Evolutionary conservation across 1,139 yeast species (phyloP).

Genomic region (Trichomonascaceae sp.): DNA sequence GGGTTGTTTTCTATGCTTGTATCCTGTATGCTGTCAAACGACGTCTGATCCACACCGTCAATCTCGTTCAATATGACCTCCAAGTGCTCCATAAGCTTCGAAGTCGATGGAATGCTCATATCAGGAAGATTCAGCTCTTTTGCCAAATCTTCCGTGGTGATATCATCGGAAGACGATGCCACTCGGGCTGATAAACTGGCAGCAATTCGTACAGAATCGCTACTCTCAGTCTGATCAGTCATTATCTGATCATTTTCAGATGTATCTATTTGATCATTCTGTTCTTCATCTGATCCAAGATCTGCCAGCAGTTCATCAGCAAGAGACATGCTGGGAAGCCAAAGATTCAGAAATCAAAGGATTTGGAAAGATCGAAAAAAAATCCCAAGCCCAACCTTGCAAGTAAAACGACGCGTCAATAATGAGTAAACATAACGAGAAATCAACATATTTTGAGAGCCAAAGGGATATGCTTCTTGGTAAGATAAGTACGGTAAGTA

Average conservation of each 20-base stretch:
- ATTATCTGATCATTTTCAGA: slow-evolving; percentile 9
- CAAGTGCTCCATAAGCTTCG: slow-evolving; percentile 24
- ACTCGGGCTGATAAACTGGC: slow-evolving; percentile 7
- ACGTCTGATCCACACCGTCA: slow-evolving; percentile 16
- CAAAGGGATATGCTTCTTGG: slow-evolving; percentile 40
- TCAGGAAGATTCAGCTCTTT: slow-evolving; percentile 16
- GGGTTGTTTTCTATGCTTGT: slow-evolving; percentile 34
- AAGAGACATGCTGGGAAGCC: slow-evolving; percentile 24
- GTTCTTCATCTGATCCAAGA: slow-evolving; percentile 28
- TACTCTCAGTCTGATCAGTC: slow-evolving; percentile 10
- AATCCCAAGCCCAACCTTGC: not conserved
- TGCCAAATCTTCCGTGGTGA: slow-evolving; percentile 20
- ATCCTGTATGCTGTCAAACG: slow-evolving; percentile 27
- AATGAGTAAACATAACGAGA: slow-evolving; percentile 8
- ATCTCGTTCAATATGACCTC: slow-evolving; percentile 27
- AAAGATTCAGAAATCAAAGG: not conserved
- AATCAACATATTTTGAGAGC: slow-evolving; percentile 36
- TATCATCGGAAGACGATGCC: slow-evolving; percentile 15
- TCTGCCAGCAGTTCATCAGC: slow-evolving; percentile 38
- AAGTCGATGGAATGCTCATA: slow-evolving; percentile 18
- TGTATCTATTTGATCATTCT: slow-evolving; percentile 8
- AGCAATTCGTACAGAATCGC: slow-evolving; percentile 9
- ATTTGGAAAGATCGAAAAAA: too few species aligned
- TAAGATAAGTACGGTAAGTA: slow-evolving; percentile 34
- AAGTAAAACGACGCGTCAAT: not conserved